phyloP scores from a whole-genome alignment of 345 rosid genomes.

The Melastoma malabathricum region DNA sequence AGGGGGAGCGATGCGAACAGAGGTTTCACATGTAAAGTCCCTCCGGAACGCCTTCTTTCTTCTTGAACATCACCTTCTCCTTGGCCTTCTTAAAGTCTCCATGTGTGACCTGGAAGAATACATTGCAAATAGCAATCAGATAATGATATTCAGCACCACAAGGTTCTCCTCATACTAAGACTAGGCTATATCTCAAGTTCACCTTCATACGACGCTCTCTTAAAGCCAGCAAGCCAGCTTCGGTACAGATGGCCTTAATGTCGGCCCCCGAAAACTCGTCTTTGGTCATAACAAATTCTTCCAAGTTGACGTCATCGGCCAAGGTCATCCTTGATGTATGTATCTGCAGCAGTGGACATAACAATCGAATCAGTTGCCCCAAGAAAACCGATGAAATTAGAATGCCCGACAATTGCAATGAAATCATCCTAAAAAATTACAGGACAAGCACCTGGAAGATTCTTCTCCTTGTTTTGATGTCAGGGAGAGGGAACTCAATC shows the following conservation, averaged over 20 bases:
- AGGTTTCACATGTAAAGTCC: slow-evolving; percentile 95
- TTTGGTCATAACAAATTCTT: slow-evolving; percentile 97
- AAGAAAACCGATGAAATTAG: background rate
- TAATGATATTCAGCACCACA: too few species aligned
- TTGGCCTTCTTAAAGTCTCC: slow-evolving; percentile 86
- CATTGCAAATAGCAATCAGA: background rate
- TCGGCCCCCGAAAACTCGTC: slow-evolving; percentile 99
- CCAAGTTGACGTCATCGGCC: slow-evolving; percentile 90
- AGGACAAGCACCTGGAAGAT: slow-evolving; percentile 62
- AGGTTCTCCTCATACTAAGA: too few species aligned
- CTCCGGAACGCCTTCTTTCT: slow-evolving; percentile 99
- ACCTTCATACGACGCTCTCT: slow-evolving; percentile 98
- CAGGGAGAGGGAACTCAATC: slow-evolving; percentile 98
- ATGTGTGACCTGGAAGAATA: slow-evolving; percentile 55
- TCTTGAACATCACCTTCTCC: slow-evolving; percentile 98
- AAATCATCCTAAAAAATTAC: background rate
- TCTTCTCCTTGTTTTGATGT: slow-evolving; percentile 92
- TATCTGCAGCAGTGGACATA: slow-evolving; percentile 31
- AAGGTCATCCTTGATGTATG: slow-evolving; percentile 96
- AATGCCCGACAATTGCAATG: background rate
- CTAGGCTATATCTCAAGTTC: too few species aligned
- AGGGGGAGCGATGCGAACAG: too few species aligned
- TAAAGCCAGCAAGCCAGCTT: slow-evolving; percentile 91
- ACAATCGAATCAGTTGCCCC: background rate
- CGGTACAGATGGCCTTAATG: slow-evolving; percentile 94